Conservation (phyloP, 139 green algal species). For the Chlamydomonas sp. region DNA sequence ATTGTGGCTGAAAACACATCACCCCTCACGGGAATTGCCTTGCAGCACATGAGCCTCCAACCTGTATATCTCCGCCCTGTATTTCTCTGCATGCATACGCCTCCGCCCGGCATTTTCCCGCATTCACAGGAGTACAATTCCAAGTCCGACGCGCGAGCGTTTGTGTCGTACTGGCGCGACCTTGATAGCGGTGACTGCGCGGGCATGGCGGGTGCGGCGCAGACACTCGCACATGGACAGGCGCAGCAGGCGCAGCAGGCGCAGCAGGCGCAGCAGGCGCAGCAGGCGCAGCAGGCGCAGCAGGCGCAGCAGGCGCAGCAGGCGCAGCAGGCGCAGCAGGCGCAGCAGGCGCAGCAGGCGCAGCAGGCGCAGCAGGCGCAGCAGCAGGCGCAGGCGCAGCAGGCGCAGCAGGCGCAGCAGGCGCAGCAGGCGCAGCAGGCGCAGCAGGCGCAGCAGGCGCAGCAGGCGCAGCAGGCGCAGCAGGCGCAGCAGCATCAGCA, state of each 20-base stretch:
- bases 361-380: neutral
- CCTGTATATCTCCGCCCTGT: too few species aligned
- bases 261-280: neutral
- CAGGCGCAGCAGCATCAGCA: neutral
- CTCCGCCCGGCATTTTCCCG: too few species aligned
- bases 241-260: neutral
- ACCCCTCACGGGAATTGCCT: too few species aligned
- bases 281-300: neutral
- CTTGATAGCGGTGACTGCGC: neutral
- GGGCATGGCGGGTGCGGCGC: neutral
- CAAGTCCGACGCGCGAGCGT: slow-evolving; percentile 1
- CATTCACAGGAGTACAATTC: neutral
- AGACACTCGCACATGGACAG: too few species aligned
- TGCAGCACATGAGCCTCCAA: too few species aligned
- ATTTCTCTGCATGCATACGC: too few species aligned
- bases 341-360: neutral
- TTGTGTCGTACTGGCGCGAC: slow-evolving; percentile 10
- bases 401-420: neutral
- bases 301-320: neutral
- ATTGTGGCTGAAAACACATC: too few species aligned
- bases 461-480: neutral
- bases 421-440: neutral
- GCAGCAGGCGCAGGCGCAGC: neutral
- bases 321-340: neutral
- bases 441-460: neutral